Conservation (phyloP, 805 yeast species). For the Saturnispora mendoncae region DNA sequence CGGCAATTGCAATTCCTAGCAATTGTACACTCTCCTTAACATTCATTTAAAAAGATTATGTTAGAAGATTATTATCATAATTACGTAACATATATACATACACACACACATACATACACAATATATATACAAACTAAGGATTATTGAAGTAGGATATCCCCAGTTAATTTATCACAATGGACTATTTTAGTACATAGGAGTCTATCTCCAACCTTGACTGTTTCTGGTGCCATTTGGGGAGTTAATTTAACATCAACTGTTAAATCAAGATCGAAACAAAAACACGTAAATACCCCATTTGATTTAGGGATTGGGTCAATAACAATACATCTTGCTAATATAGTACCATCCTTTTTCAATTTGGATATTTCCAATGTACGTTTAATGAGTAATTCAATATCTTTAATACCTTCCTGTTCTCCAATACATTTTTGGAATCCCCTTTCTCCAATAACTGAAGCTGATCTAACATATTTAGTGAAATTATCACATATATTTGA, state of each 20-base stretch:
- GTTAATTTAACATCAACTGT: conserved; percentile 37
- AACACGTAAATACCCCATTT: conserved; percentile 33
- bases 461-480: not conserved
- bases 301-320: conserved; percentile 26
- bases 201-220: conserved; percentile 34
- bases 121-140: too few species aligned
- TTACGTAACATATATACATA: too few species aligned
- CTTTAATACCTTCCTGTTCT: conserved; percentile 23
- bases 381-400: conserved; percentile 15
- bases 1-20: too few species aligned
- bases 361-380: not conserved
- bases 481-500: too few species aligned
- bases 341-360: not conserved
- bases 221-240: too few species aligned
- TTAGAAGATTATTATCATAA: too few species aligned
- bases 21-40: too few species aligned
- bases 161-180: conserved; percentile 30
- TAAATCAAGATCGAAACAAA: conserved; percentile 38
- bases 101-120: too few species aligned
- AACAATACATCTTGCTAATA: conserved; percentile 33
- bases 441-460: not conserved
- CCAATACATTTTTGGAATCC: conserved; percentile 1
- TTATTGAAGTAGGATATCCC: too few species aligned
- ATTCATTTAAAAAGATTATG: too few species aligned
- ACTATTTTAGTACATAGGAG: conserved; percentile 38